Conservation (phyloP, 768 basidiomycete genomes). For the Phylloporus rhodoxanthus region DNA sequence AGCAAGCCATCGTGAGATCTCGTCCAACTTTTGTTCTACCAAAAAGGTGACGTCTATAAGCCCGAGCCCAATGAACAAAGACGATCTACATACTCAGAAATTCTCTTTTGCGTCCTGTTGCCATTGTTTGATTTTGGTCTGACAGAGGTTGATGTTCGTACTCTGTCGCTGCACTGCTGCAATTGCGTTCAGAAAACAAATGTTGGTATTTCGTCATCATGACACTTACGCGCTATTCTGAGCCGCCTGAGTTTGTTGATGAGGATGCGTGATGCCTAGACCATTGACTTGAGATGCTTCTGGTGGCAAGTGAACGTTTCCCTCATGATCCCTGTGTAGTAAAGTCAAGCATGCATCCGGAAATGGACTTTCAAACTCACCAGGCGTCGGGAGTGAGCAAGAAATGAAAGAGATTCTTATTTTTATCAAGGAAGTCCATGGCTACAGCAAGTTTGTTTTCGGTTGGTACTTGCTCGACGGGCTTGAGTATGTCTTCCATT, state of each 20-base stretch:
- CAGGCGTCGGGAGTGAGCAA: not conserved
- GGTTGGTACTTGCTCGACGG: not conserved
- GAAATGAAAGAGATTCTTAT: not conserved
- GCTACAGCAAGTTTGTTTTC: not conserved
- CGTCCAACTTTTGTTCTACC: not conserved
- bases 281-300: not conserved
- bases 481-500: not conserved
- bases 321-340: not conserved
- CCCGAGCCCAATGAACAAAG: too few relatives aligned
- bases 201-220: not conserved
- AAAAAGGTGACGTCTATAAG: not conserved
- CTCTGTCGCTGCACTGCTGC: not conserved
- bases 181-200: not conserved
- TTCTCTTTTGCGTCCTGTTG: not conserved
- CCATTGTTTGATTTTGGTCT: not conserved
- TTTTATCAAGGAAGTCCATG: not conserved
- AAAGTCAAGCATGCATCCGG: not conserved
- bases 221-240: not conserved
- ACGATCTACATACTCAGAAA: not conserved
- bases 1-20: conserved; percentile 1
- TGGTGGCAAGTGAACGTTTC: not conserved
- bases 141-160: not conserved
- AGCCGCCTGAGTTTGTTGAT: not conserved
- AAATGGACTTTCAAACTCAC: not conserved
- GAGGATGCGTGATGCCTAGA: too few relatives aligned